phyloP scores from a whole-genome alignment of 2,329 filamentous ascomycete species.

The Alternaria postmessia region DNA sequence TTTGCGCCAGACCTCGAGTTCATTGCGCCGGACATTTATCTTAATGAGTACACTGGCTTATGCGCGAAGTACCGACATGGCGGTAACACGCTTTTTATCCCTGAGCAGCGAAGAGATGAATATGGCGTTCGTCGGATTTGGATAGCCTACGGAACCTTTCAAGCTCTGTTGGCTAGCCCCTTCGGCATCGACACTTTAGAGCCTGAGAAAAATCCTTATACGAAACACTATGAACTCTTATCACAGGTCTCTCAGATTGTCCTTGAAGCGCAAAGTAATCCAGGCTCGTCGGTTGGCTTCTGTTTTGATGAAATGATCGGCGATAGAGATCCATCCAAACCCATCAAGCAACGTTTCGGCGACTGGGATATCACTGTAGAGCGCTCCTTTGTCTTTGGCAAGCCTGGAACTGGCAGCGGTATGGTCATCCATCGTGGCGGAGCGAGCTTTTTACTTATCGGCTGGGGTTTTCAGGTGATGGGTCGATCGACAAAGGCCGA shows the following conservation, averaged over 20 bases:
- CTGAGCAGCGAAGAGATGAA: conserved; percentile 62
- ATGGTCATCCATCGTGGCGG: conserved; percentile 54
- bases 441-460: conserved; percentile 55
- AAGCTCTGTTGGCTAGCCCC: conserved; percentile 29
- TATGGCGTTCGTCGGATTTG: conserved; percentile 37
- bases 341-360: conserved; percentile 45
- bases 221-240: conserved; percentile 54
- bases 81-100: conserved; percentile 60
- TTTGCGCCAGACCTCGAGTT: conserved; percentile 57
- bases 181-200: conserved; percentile 54
- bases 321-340: conserved; percentile 38
- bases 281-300: conserved; percentile 50
- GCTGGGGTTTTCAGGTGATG: conserved; percentile 56
- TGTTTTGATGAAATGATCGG: conserved; percentile 52
- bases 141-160: conserved; percentile 35
- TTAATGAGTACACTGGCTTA: conserved; percentile 57
- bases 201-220: conserved; percentile 41
- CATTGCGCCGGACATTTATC: conserved; percentile 59
- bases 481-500: conserved; percentile 37
- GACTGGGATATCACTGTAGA: conserved; percentile 52
- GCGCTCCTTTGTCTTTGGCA: conserved; percentile 58
- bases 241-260: conserved; percentile 45
- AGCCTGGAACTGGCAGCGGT: conserved; percentile 52
- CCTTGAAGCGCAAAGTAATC: conserved; percentile 49
- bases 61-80: conserved; percentile 57